These are phyloP conservation scores for Arachis monticola DNA, from an alignment of 331 rosid species.

Conservation along the genomic window DNA sequence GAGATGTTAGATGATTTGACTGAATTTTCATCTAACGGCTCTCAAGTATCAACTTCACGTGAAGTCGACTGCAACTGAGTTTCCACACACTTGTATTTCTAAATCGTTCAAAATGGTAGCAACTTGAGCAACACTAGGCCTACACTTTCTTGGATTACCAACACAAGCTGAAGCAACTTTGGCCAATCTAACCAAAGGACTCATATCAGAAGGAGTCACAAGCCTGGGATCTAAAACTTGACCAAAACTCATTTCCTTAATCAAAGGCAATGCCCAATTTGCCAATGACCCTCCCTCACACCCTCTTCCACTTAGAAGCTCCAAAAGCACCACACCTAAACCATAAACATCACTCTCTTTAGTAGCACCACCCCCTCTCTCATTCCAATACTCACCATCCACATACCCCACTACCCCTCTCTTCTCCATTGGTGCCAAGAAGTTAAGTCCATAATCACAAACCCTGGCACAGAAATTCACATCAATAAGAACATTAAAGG, in stretches of 20 bases:
- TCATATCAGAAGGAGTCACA: conserved; percentile 53
- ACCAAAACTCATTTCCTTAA: conserved; percentile 54
- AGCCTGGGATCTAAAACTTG: conserved; percentile 73
- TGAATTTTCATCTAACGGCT: too few species aligned
- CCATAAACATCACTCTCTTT: conserved; percentile 89
- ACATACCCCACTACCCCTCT: conserved; percentile 60
- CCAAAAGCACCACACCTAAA: conserved; percentile 78
- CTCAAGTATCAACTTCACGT: too few species aligned
- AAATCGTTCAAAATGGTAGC: conserved; percentile 71
- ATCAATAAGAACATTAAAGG: conserved; percentile 71
- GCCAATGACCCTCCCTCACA: conserved; percentile 67
- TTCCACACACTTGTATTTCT: conserved; percentile 46
- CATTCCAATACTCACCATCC: conserved; percentile 71
- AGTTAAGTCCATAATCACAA: conserved; percentile 69
- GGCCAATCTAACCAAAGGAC: conserved; percentile 64
- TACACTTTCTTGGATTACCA: conserved; percentile 70
- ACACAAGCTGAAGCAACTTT: conserved; percentile 88
- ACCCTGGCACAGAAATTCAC: conserved; percentile 54
- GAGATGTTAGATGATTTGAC: too few species aligned
- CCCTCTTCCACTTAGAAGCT: conserved; percentile 78
- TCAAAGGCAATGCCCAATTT: conserved; percentile 87
- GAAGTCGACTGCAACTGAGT: too few species aligned
- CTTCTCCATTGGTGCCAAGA: conserved; percentile 58
- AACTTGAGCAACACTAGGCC: conserved; percentile 77
- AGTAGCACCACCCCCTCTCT: conserved; percentile 42